A percentile compares a stretch with the other conserved stretches of the same genome.
Conservation (phyloP, 1,284 basidiomycete species). For the Gymnopus androsaceus region DNA sequence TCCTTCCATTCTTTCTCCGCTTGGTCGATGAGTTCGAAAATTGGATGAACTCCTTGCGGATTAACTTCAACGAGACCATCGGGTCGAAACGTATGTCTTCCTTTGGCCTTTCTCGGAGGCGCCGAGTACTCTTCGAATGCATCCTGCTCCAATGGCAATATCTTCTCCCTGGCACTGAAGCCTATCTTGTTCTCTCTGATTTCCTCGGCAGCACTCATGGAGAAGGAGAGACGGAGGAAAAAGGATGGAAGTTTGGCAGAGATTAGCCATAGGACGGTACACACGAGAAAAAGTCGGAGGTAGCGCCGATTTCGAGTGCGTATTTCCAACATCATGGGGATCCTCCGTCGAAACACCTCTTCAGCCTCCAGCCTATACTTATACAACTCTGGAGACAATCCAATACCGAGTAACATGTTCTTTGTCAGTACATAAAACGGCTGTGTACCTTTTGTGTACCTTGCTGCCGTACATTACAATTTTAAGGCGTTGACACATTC, state of each 20-base stretch:
- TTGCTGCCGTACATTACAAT: too few species aligned
- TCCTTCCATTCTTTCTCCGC: constrained; percentile 54
- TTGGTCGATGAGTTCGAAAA: constrained; percentile 54
- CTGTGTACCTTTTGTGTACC: too few species aligned
- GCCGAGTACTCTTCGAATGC: constrained; percentile 2
- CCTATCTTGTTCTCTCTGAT: too few species aligned
- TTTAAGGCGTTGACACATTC: too few species aligned
- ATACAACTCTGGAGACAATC: too few species aligned
- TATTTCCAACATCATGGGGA: neutral
- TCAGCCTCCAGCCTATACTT: too few species aligned
- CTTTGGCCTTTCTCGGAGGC: neutral
- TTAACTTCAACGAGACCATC: constrained; percentile 42
- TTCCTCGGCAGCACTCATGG: neutral
- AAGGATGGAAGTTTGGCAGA: constrained; percentile 8
- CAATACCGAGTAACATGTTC: too few species aligned
- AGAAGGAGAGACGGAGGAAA: constrained; percentile 12
- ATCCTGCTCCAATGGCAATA: neutral
- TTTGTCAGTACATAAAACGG: too few species aligned
- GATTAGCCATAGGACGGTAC: constrained; percentile 7
- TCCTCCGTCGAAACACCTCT: too few species aligned
- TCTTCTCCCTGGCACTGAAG: neutral
- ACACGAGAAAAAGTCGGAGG: constrained; percentile 1
- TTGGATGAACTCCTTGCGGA: constrained; percentile 47
- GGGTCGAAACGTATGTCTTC: constrained; percentile 23
- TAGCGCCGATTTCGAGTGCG: constrained; percentile 1